Evolutionary conservation across 2,329 filamentous ascomycete species (phyloP).

Genomic region (Mycocentrospora acerina): DNA sequence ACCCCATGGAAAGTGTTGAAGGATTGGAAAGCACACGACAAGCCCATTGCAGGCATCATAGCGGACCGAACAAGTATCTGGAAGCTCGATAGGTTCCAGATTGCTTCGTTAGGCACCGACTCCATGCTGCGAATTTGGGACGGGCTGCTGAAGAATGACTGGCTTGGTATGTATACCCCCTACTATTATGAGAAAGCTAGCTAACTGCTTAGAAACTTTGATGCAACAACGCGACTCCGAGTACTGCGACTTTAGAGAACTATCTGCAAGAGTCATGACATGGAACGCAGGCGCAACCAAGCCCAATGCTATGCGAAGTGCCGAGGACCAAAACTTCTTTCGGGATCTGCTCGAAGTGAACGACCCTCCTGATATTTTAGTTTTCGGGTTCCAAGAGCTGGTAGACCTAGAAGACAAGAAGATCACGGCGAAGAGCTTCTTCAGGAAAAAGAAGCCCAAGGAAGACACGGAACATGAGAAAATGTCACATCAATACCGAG

Average conservation of each 20-base stretch:
- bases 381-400: conserved; percentile 98
- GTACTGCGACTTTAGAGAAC: conserved; percentile 82
- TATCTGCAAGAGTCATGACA: conserved; percentile 79
- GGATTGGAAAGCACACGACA: conserved; percentile 90
- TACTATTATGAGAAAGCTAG: conserved; percentile 10
- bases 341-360: conserved; percentile 75
- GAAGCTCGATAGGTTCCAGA: conserved; percentile 79
- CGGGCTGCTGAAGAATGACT: conserved; percentile 88
- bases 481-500: conserved; percentile 96
- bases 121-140: conserved; percentile 87
- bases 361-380: conserved; percentile 80
- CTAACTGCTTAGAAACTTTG: conserved; percentile 61
- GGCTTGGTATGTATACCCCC: conserved; percentile 61
- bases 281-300: conserved; percentile 98
- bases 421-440: conserved; percentile 90
- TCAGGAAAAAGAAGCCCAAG: conserved; percentile 76
- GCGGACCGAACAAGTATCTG: conserved; percentile 82
- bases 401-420: conserved; percentile 98
- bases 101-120: conserved; percentile 84
- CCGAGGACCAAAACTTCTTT: conserved; percentile 76
- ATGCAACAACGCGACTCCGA: conserved; percentile 83
- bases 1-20: conserved; percentile 91
- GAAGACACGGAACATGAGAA: conserved; percentile 81
- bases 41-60: conserved; percentile 74
- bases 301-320: conserved; percentile 75